Base-by-base conservation (phyloP, 331 rosid genomes). In the Acacia pycnantha region DNA sequence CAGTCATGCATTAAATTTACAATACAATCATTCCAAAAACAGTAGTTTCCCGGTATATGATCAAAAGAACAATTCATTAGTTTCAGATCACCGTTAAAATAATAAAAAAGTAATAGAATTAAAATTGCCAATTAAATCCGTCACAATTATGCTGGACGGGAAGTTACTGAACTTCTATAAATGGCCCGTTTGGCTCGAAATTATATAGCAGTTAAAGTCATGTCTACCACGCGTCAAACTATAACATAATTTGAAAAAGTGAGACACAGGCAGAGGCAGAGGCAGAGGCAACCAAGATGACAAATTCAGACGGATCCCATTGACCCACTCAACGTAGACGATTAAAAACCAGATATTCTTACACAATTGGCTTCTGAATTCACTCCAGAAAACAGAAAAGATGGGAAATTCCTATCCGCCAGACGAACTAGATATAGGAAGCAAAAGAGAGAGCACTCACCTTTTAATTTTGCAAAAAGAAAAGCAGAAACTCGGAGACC, bases 401-500 rank as follows among this genome's bases (percentile, higher is more conserved):
- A 79, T 6, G 26, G 29, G 31, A 73, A 77, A 81, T 79, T 77
- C 65, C 58, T 1, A 54, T 37, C 78, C 46, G 16, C 11, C 48
- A 76, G 31, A 74, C 54, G 35, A 74, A 85, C 68, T 33, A 50
- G 31, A 73, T 31, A 66, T 43, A 27, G 40, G 76, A 27, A 2
- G 37, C 27, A 64, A 83, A 88, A 91, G 76, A 72, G 4, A 35
- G 40, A 91, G 77, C 77, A 77, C 77, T 14, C n/a, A 89, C 98
- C 95, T 95, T 88, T 77, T 69, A 83, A 77, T 77, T 84, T 65
- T 79, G 74, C 88, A 74, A 86, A 82, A 83, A 73, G 85, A 88
- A 92, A 95, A 90, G 88, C 83, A 88, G 84, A 78, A 85, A 33
- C 72, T 46, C 31, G 44, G 77, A 80, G 81, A 85, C 50, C 73